Evolutionary conservation across 1,284 basidiomycete species (phyloP), one percentile per base, ranked within the genome.

Genomic region (Volvariella surrecta): DNA sequence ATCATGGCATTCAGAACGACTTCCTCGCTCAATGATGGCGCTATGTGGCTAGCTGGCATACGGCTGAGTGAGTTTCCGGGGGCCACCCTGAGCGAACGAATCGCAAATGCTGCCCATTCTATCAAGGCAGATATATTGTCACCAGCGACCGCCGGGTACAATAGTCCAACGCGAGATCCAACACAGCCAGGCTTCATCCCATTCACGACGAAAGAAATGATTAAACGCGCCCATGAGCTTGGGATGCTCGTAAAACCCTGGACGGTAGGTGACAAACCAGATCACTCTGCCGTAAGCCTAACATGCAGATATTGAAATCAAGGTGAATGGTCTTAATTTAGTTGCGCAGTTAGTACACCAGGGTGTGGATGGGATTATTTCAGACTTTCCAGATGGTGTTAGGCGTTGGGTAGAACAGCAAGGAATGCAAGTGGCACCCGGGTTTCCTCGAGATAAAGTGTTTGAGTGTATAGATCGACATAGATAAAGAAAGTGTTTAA

Each of bases 291-390:
- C 28, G 16, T 16, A 9, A 28, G 17, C n/a, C n/a, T n/a, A n/a
- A n/a, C n/a, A 28, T 11, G 24, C 24, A 11, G 11, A 28, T 28
- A 8, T 19, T 20, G n/a, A 32, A 30, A 34, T 44, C 37, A 32
- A 81, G 79, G 68, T 79, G 44, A 76, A 85, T 52, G 61, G 68
- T 16, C 60, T 85, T 45, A 79, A 76, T 50, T 64, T 78, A 21
- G 71, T 74, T 3, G 75, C 81, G 16, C 68, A 79, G 49, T 56
- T 89, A 37, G 48, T 80, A 37, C 64, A 67, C 7, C 71, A 71
- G 63, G 74, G 74, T 13, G 78, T 77, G 0, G 84, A 89, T 56
- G 86, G 85, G 0, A 73, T 87, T 40, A 84, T 86, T 50, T 75
- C 81, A 1, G 82, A 86, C 52, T 83, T 76, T 53, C 79, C 82